Evolutionary conservation across 768 basidiomycete species (phyloP).

Genomic region (Steccherinum ochraceum): DNA sequence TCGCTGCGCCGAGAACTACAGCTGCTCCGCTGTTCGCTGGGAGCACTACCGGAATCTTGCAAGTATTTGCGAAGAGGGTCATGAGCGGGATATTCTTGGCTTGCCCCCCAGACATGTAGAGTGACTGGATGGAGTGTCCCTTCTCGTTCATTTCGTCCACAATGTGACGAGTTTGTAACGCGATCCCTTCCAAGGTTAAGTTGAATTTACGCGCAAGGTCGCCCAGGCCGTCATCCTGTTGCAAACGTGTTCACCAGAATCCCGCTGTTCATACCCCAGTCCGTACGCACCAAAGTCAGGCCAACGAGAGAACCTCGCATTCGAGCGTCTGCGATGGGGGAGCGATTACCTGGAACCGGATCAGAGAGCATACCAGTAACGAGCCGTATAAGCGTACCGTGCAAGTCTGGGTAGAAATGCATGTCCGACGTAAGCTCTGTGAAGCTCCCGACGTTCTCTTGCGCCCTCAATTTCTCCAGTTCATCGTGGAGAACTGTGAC

Average conservation of each 20-base stretch:
- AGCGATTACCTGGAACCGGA: slow-evolving; percentile 71
- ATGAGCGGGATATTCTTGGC: slow-evolving; percentile 86
- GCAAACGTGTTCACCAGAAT: too few species aligned
- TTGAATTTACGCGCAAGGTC: slow-evolving; percentile 91
- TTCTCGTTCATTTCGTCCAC: slow-evolving; percentile 83
- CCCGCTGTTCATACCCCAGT: too few species aligned
- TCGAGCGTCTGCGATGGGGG: slow-evolving; percentile 90
- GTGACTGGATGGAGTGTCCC: slow-evolving; percentile 74
- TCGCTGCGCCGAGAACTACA: slow-evolving; percentile 89
- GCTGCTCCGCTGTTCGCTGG: slow-evolving; percentile 72
- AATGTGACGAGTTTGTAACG: slow-evolving; percentile 92
- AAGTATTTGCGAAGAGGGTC: slow-evolving; percentile 84
- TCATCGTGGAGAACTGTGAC: slow-evolving; percentile 62
- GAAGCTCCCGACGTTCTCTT: slow-evolving; percentile 48
- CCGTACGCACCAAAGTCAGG: slow-evolving; percentile 63
- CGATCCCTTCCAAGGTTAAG: slow-evolving; percentile 87
- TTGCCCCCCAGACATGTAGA: slow-evolving; percentile 93
- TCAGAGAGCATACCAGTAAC: neutral
- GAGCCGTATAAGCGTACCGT: slow-evolving; percentile 46
- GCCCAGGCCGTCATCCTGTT: slow-evolving; percentile 60
- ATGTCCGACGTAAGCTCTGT: slow-evolving; percentile 87
- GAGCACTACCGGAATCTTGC: slow-evolving; percentile 75
- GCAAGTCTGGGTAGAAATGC: slow-evolving; percentile 94
- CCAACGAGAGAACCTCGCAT: slow-evolving; percentile 94
- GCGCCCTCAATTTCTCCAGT: slow-evolving; percentile 59